Base-by-base conservation (phyloP, 2,329 filamentous ascomycete species). In the Fusarium guadeloupense region DNA sequence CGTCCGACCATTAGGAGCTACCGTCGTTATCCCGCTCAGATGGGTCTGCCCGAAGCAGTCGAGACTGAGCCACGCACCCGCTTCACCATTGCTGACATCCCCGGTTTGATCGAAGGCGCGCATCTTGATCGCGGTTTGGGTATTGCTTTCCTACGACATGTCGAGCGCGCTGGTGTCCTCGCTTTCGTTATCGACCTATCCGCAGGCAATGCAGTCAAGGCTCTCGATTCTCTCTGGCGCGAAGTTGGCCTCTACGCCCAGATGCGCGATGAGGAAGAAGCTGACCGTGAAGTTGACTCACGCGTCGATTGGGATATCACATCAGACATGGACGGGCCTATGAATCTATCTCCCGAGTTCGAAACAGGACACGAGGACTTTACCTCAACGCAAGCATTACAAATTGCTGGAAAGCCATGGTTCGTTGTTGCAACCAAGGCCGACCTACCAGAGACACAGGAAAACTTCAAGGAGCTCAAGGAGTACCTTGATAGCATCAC, bases 41-140 rank as follows among this genome's bases (percentile, higher is more conserved):
- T 62, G 69, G 76, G 69, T 64, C 72, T 71, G 68, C 77, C 68
- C 16, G 79, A 71, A 68, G 80, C 74, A 6, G 77, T 82, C 40
- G 81, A 74, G 74, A 81, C 72, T 68, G 83, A 77, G 72, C 79
- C 85, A 1, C 85, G 93, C 28, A 92, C 90, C 2, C 88, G 90
- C 53, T 97, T 98, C 76, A 96, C 92, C 9, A 89, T 99, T 56
- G 95, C 95, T 14, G 95, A 99, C 74, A 98, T 99, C 53, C 95
- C 95, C 2, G 95, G 95, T 2, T 80, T 99, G 56, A 92, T 99
- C 41, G 89, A 96, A 74, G 93, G 92, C 64, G 95, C 95, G 0
- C 94, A 98, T 76, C 83, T 97, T 9, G 93, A 99, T 76, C 90
- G 89, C 64, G 95, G 95, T 0, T 84, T 99, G 0, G 95, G 95